Conservation (phyloP, 2,329 filamentous ascomycete genomes). For the Thielaviopsis populi region DNA sequence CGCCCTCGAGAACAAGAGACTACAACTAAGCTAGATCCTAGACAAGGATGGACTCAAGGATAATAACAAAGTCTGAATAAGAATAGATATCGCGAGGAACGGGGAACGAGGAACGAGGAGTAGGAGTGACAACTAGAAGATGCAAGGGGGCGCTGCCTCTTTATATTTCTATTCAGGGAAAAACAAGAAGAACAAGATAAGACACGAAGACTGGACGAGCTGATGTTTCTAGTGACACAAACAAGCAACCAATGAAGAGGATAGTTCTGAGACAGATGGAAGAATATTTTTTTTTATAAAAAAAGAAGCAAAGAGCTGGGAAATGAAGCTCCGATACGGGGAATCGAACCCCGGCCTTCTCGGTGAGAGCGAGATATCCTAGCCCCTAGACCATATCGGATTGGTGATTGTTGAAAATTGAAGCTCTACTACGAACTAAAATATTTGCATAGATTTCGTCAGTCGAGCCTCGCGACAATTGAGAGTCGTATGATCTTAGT, state of each 20-base stretch:
- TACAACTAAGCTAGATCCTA: background rate
- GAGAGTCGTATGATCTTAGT: no score
- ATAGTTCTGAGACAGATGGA: background rate
- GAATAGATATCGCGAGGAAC: background rate
- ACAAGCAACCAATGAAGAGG: background rate
- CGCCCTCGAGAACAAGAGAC: background rate
- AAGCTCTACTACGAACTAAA: no score
- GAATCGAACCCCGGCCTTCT: constrained; percentile 20
- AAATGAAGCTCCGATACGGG: constrained; percentile 19
- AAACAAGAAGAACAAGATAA: background rate
- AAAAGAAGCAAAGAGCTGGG: no score
- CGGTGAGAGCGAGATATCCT: background rate
- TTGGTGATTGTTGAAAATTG: no score
- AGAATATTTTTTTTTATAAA: no score
- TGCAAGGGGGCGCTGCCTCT: background rate
- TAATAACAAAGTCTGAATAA: background rate
- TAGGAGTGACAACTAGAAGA: background rate
- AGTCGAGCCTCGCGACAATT: no score
- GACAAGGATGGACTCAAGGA: background rate
- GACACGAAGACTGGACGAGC: background rate
- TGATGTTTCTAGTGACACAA: background rate
- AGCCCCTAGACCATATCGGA: no score
- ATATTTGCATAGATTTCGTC: no score
- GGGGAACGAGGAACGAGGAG: background rate
- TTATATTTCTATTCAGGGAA: background rate